Conservation (phyloP, 1,284 basidiomycete genomes). For the Meira miltonrushii region DNA sequence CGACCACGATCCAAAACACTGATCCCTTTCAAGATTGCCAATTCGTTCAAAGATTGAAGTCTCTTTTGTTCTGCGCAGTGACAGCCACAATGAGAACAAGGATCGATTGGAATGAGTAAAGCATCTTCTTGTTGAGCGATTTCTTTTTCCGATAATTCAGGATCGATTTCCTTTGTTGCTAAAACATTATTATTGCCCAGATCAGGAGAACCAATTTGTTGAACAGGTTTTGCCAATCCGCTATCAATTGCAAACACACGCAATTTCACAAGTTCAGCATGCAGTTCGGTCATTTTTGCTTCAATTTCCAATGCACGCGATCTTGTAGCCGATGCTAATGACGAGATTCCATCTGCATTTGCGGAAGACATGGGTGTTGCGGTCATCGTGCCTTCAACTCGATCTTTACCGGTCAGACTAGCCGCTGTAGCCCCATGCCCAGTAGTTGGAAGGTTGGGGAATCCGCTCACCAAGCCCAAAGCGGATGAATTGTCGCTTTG, state of each 20-base stretch:
- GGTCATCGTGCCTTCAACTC: too few species aligned
- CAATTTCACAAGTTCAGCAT: conserved; percentile 8
- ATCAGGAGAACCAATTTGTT: not conserved
- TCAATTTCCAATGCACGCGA: conserved; percentile 9
- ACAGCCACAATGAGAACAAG: conserved; percentile 8
- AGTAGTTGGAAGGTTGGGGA: conserved; percentile 7
- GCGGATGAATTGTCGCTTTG: conserved; percentile 10
- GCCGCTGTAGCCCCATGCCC: not conserved
- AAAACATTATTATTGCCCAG: not conserved
- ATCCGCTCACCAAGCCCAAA: conserved; percentile 7
- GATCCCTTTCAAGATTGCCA: conserved; percentile 11
- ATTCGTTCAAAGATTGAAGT: conserved; percentile 10
- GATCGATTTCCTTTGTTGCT: too few species aligned
- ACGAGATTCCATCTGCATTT: not conserved
- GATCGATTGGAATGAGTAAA: conserved; percentile 5
- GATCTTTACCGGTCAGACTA: too few species aligned
- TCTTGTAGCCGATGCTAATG: not conserved
- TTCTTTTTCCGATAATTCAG: not conserved
- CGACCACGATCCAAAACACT: conserved; percentile 7
- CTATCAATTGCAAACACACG: not conserved
- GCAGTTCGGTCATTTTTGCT: not conserved
- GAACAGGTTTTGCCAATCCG: not conserved
- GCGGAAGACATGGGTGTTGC: not conserved
- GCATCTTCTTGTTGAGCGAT: not conserved
- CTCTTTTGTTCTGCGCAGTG: conserved; percentile 12